These are phyloP conservation scores for Lactarius trivialis DNA, from an alignment of 768 basidiomycete genomes.

Conservation along the genomic window DNA sequence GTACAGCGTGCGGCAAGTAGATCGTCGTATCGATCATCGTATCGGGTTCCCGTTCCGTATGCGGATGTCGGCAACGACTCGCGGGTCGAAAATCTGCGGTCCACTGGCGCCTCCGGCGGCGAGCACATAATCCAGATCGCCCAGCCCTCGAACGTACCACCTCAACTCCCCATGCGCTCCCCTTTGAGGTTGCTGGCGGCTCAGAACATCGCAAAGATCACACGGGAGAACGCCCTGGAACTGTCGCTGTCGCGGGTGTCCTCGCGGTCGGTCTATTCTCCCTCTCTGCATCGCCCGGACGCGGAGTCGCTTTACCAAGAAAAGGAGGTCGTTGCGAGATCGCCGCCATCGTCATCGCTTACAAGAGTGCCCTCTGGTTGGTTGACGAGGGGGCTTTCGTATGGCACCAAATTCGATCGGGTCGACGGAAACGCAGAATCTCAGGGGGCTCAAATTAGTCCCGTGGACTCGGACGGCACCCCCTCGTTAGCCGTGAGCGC, in stretches of 20 bases:
- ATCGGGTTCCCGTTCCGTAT: slow-evolving; percentile 14
- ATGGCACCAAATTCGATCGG: background rate
- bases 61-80: background rate
- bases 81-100: background rate
- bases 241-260: slow-evolving; percentile 18
- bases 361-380: background rate
- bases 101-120: slow-evolving; percentile 23
- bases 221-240: background rate
- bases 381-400: background rate
- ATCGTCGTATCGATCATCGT: slow-evolving; percentile 10
- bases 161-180: slow-evolving; percentile 24
- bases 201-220: background rate
- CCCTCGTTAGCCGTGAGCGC: background rate
- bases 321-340: slow-evolving; percentile 1
- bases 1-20: background rate
- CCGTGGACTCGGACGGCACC: background rate
- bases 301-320: slow-evolving; percentile 10
- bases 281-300: slow-evolving; percentile 17
- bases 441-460: background rate
- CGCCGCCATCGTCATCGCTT: background rate
- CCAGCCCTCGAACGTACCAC: slow-evolving; percentile 26
- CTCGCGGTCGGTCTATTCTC: slow-evolving; percentile 25
- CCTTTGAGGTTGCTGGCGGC: slow-evolving; percentile 9
- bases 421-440: background rate
- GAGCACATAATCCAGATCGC: slow-evolving; percentile 2